Base-by-base conservation (phyloP, 2,329 filamentous ascomycete species). In the Aspergillus sergii region DNA sequence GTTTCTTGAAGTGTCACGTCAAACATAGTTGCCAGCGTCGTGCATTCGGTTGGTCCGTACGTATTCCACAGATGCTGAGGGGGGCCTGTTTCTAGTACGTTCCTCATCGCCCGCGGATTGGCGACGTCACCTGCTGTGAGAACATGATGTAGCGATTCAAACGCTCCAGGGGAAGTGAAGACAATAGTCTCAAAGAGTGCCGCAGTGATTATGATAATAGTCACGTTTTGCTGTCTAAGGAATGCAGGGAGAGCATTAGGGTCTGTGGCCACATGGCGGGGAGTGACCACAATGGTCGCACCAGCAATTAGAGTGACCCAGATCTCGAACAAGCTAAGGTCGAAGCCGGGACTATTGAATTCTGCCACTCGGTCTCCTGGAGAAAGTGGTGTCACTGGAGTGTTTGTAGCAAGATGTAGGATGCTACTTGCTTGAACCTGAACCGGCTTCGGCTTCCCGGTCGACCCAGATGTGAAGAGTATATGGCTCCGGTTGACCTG, bases 361-460 rank as follows among this genome's bases (percentile, higher is more conserved):
- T 60, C n/a, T 8, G 62, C 59, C 12, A 66, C 61, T 2, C 50
- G 55, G 55, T 71, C 60, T 28, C 23, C 14, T 58, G 10, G 6
- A 2, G 57, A 59, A 56, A 64, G 59, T 23, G 64, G 57, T 8
- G 64, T 58, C 26, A 57, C 26, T 9, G 61, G 64, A 4, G 53
- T 58, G 1, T 34, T 41, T 16, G 41, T 41, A 11, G 61, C 54
- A 19, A 64, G 46, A 26, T 66, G 66, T 1, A 66, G n/a, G 3
- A 68, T 57, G 73, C 91, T 88, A n/a, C 46, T 30, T 30, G 46
- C 46, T 3, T 88, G 87, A 72, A 92, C 92, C 60, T 88, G 84
- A 11, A 96, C 93, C 65, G 91, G 91, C 80, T 94, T 95, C 34
- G 91, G 91, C 68, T 85, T 81, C 39, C 90, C 91, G 76, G 93